A percentile compares a stretch with the other conserved stretches of the same genome.
Conservation (phyloP, 108 stramenopile genomes). For the Asterionellopsis glacialis region DNA sequence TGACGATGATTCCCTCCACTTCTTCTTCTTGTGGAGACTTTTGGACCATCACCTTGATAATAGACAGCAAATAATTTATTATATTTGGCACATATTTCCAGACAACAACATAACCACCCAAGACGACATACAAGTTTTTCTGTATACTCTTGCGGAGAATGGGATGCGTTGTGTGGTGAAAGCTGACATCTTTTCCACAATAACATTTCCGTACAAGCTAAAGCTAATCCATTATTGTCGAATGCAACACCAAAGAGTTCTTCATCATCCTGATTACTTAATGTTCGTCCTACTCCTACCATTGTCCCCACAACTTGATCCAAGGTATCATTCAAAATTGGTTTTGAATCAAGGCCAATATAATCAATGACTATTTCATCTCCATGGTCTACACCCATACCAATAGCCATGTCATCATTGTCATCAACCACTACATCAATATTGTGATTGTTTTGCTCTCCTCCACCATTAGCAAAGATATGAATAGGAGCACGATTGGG, state of each 20-base stretch:
- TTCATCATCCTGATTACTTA: slow-evolving; percentile 1
- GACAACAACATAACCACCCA: slow-evolving; percentile 18
- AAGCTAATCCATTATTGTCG: neutral
- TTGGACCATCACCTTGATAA: slow-evolving; percentile 1
- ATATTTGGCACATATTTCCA: slow-evolving; percentile 39
- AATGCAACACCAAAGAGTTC: slow-evolving; percentile 4
- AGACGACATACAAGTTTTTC: slow-evolving; percentile 30
- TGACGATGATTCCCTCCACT: too few relatives aligned
- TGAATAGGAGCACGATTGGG: too few relatives aligned
- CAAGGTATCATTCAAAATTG: slow-evolving; percentile 13
- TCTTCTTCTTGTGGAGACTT: too few relatives aligned
- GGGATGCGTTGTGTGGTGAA: too few relatives aligned
- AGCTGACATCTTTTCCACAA: slow-evolving; percentile 24
- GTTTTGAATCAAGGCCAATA: slow-evolving; percentile 47
- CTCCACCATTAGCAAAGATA: too few relatives aligned
- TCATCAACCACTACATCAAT: too few relatives aligned
- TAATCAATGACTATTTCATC: slow-evolving; percentile 44
- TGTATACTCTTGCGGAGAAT: neutral
- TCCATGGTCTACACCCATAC: too few relatives aligned
- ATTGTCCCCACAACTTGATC: slow-evolving; percentile 16
- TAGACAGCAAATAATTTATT: slow-evolving; percentile 28
- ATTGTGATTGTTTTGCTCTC: too few relatives aligned
- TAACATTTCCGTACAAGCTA: slow-evolving; percentile 29
- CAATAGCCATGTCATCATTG: too few relatives aligned
- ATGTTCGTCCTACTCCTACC: slow-evolving; percentile 30